A percentile compares a stretch with the other conserved stretches of the same genome.
phyloP scores from a whole-genome alignment of 306 rosid genomes.

The Gillenia trifoliata region DNA sequence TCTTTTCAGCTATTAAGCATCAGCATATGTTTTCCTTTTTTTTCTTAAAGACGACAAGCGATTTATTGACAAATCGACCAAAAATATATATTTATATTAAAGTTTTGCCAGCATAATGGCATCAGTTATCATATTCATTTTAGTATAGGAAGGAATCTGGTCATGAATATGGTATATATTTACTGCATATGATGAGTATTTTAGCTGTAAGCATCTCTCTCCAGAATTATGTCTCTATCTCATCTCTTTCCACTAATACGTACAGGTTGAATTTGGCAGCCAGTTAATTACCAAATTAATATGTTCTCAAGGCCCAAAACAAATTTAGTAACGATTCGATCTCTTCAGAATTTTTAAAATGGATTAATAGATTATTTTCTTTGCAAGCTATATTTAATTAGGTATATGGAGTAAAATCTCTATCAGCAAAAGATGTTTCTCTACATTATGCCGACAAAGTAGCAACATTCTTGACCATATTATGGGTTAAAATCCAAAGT shows the following conservation, averaged over 20 bases:
- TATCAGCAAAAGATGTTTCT: neutral
- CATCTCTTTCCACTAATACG: neutral
- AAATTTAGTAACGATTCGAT: neutral
- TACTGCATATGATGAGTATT: slow-evolving; percentile 28
- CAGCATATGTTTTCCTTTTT: neutral
- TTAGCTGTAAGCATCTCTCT: slow-evolving; percentile 32
- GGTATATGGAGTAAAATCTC: neutral
- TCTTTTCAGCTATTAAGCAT: slow-evolving; percentile 37
- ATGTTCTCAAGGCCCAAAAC: neutral
- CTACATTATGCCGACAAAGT: neutral
- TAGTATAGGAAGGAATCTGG: slow-evolving; percentile 34
- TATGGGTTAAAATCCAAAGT: slow-evolving; percentile 45
- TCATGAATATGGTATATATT: slow-evolving; percentile 27
- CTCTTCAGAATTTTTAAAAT: neutral
- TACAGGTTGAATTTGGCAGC: neutral
- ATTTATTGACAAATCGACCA: slow-evolving; percentile 27
- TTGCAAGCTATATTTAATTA: neutral
- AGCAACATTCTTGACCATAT: slow-evolving; percentile 28
- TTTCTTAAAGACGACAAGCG: slow-evolving; percentile 29
- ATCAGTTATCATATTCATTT: slow-evolving; percentile 33
- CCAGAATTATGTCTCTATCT: slow-evolving; percentile 7
- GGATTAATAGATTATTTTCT: neutral
- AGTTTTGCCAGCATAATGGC: slow-evolving; percentile 47
- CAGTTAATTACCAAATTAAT: neutral
- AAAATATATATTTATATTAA: slow-evolving; percentile 34